Percentiles rank a stretch among this genome's conserved stretches.
phyloP scores from a whole-genome alignment of 208 protist genomes.

The Leishmania lainsoni region DNA sequence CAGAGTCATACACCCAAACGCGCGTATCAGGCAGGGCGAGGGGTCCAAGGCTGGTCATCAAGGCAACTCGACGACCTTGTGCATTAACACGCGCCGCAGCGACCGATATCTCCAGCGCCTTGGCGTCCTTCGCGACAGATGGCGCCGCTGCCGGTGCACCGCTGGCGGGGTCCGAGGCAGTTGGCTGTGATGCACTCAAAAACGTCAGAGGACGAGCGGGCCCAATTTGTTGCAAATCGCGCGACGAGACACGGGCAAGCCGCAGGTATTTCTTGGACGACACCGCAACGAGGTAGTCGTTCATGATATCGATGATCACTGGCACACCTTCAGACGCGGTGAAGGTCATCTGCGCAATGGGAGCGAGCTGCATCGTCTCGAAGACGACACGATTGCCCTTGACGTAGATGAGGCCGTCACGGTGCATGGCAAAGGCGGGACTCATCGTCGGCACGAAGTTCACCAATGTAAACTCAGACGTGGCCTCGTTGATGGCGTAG shows the following conservation, averaged over 20 bases:
- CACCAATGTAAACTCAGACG: conserved; percentile 64
- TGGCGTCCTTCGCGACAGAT: background rate
- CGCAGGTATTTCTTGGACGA: conserved; percentile 85
- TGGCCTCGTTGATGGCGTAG: conserved; percentile 88
- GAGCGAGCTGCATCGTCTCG: conserved; percentile 75
- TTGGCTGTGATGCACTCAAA: background rate
- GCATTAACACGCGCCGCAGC: conserved; percentile 75
- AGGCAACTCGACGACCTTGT: conserved; percentile 74
- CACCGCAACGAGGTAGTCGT: conserved; percentile 86
- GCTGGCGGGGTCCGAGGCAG: background rate
- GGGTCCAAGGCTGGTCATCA: conserved; percentile 68
- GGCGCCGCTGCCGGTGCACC: conserved; percentile 14
- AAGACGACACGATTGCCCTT: conserved; percentile 81
- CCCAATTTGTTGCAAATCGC: conserved; percentile 72
- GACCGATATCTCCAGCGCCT: conserved; percentile 41
- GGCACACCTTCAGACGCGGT: conserved; percentile 85
- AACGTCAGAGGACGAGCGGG: conserved; percentile 69
- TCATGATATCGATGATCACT: conserved; percentile 86
- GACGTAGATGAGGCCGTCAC: conserved; percentile 85
- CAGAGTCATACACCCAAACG: conserved; percentile 91
- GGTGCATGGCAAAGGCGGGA: conserved; percentile 84
- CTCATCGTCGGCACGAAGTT: conserved; percentile 77
- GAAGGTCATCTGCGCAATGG: conserved; percentile 83
- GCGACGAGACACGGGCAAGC: conserved; percentile 65
- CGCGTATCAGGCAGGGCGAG: conserved; percentile 66